Percentiles rank a stretch among this genome's conserved stretches.
These are phyloP conservation scores for Aspergillus baeticus DNA, from an alignment of 495 filamentous ascomycete species.

Conservation along the genomic window DNA sequence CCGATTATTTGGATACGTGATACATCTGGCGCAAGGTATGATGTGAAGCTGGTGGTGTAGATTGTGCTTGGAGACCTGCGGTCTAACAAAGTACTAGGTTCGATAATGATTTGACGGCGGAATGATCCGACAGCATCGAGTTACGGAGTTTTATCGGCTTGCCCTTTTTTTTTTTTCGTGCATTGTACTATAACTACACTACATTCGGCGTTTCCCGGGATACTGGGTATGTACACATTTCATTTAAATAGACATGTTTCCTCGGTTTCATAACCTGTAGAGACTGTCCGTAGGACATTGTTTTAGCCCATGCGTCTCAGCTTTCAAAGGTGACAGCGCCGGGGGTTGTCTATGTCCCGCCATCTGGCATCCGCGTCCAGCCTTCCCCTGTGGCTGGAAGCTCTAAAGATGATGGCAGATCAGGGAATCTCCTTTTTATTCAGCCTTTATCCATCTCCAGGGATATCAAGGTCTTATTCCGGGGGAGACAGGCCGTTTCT, in stretches of 20 bases:
- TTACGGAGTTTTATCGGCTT: neutral
- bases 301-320: neutral
- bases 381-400: conserved; percentile 56
- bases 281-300: neutral
- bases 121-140: neutral
- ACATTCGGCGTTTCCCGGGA: neutral
- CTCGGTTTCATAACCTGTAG: neutral
- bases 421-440: conserved; percentile 29
- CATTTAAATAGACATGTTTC: conserved; percentile 3
- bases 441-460: conserved; percentile 26
- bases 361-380: conserved; percentile 60
- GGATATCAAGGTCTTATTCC: conserved; percentile 34
- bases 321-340: neutral
- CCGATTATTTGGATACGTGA: conserved; percentile 67
- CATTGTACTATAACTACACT: neutral
- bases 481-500: conserved; percentile 31
- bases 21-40: neutral
- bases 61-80: neutral
- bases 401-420: conserved; percentile 83
- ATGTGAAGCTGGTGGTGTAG: neutral
- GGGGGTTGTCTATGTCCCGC: conserved; percentile 9
- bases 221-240: neutral
- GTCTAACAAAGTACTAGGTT: neutral
- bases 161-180: too few relatives aligned
- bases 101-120: neutral